Evolutionary conservation across 768 basidiomycete genomes (phyloP), one percentile per base, ranked within the genome.

Genomic region (Boletus sp.): DNA sequence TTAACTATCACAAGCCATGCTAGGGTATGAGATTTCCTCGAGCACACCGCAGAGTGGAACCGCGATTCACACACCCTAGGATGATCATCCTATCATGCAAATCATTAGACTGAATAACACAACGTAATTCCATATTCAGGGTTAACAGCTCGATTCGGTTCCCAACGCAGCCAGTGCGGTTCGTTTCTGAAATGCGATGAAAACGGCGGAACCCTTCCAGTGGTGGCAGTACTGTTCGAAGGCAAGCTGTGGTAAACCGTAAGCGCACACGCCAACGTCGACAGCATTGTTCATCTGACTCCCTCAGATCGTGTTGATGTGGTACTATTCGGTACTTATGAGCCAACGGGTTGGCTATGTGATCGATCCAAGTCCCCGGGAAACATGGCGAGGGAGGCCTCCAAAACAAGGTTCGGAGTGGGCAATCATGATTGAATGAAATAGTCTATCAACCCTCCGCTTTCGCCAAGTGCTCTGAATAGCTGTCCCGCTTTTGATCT

Each of bases 181-280:
- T 64, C 50, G 50, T 53, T 44, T 54, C 38, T 23, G 27, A 34
- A 42, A 40, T 46, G 51, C 30, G 45, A 8, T 21, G 30, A 38
- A 10, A 7, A 33, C 29, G n/a, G 38, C 15, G 29, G 52, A 21
- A 14, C 9, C 10, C 3, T 39, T 42, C 25, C 29, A 42, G 34
- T 32, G 40, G 27, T 53, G 55, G 23, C 38, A 44, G 29, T 17
- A 50, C 5, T 38, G n/a, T 11, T 40, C 17, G 1, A 15, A 39
- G 50, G 42, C 54, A 35, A 41, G 45, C 44, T 51, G 55, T 59
- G 25, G 44, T 25, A n/a, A n/a, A n/a, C n/a, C n/a, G n/a, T n/a
- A 53, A 49, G 54, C 55, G 45, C 55, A 6, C 53, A 34, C 30
- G 44, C 64, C 64, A 63, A 54, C 21, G 10, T 37, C 7, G 4